Conservation (phyloP, 345 rosid species). For the Gossypium stocksii region DNA sequence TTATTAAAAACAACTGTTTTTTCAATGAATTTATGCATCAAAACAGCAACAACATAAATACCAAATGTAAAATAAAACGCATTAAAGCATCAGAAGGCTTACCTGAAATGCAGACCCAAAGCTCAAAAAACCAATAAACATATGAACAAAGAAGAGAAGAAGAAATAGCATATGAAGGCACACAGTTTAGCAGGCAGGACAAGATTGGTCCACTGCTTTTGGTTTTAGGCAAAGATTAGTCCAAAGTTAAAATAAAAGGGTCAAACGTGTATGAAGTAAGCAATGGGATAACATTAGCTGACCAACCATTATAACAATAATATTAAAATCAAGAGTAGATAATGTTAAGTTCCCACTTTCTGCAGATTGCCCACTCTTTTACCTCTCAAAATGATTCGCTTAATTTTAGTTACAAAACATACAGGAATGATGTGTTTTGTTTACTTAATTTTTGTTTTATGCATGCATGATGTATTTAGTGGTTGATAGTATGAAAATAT, state of each 20-base stretch:
- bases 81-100: background rate
- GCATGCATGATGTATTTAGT: background rate
- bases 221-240: conserved; percentile 11
- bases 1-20: background rate
- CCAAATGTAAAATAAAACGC: background rate
- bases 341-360: conserved; percentile 3
- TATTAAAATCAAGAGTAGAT: background rate
- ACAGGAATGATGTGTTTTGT: background rate
- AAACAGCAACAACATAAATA: background rate
- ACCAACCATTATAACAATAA: conserved; percentile 12
- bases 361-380: conserved; percentile 19
- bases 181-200: conserved; percentile 16
- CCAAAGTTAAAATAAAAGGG: background rate
- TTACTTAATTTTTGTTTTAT: no score
- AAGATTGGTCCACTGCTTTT: conserved; percentile 13
- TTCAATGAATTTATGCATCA: background rate
- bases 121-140: background rate
- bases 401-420: background rate
- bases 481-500: background rate
- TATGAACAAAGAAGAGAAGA: background rate
- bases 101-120: background rate
- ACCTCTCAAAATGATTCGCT: background rate
- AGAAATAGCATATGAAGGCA: background rate
- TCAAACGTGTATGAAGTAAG: conserved; percentile 3
- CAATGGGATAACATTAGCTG: conserved; percentile 7